Percentiles rank a stretch among this genome's conserved stretches.
Evolutionary conservation across 495 filamentous ascomycete genomes (phyloP).

Genomic region (Melanomma pulvis-pyrius): DNA sequence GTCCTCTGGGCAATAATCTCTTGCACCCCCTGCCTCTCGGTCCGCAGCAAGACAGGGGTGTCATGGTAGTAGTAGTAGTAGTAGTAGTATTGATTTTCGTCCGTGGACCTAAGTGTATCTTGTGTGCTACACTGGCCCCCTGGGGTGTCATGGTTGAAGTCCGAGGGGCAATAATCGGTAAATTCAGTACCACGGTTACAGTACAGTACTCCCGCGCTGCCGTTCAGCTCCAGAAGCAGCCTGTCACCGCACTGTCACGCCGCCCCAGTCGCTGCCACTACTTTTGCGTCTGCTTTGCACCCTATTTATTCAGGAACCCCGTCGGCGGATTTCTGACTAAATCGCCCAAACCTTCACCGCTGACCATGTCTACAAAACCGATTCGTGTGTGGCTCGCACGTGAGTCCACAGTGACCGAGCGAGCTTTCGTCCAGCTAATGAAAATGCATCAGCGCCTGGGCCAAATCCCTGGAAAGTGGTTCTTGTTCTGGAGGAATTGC

Average conservation of each 20-base stretch:
- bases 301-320: slow-evolving; percentile 8
- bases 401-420: slow-evolving; percentile 8
- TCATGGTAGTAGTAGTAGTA: no score
- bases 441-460: slow-evolving; percentile 14
- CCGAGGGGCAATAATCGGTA: neutral
- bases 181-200: slow-evolving; percentile 7
- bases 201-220: slow-evolving; percentile 1
- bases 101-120: no score
- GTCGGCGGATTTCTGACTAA: slow-evolving; percentile 7
- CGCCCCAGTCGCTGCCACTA: neutral
- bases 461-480: slow-evolving; percentile 34
- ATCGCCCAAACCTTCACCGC: slow-evolving; percentile 3
- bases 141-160: neutral
- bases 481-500: slow-evolving; percentile 31
- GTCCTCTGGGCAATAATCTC: neutral
- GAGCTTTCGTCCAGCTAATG: neutral
- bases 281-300: slow-evolving; percentile 1
- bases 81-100: no score
- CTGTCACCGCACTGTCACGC: neutral
- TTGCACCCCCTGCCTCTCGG: neutral
- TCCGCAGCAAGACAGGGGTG: no score
- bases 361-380: slow-evolving; percentile 13
- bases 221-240: slow-evolving; percentile 7
- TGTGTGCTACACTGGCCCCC: neutral
- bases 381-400: slow-evolving; percentile 12